A percentile compares a stretch with the other conserved stretches of the same genome.
Conservation (phyloP, 768 basidiomycete genomes). For the Rossbeevera mucosa region DNA sequence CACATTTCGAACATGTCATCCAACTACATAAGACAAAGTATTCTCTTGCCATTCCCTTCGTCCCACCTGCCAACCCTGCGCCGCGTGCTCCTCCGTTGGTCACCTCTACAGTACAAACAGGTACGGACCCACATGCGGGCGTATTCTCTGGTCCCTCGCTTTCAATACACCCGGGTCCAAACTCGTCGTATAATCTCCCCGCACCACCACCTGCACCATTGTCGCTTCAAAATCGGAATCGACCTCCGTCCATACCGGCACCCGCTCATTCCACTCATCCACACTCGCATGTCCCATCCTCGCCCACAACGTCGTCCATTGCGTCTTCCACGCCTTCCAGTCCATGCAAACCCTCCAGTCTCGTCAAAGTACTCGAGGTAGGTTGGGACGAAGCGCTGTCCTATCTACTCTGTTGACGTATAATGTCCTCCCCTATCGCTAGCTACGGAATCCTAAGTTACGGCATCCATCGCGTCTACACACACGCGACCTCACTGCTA, state of each 20-base stretch:
- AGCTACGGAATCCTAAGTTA: constrained; percentile 40
- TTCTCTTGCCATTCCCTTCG: constrained; percentile 43
- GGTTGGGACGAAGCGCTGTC: not conserved
- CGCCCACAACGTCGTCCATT: constrained; percentile 20
- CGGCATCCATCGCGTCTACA: constrained; percentile 72
- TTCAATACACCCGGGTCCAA: not conserved
- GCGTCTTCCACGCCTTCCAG: constrained; percentile 29
- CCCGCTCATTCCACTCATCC: not conserved
- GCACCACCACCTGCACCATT: constrained; percentile 10
- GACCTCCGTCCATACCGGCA: not conserved
- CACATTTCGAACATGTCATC: constrained; percentile 51
- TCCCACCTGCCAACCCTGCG: constrained; percentile 29
- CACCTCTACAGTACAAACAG: not conserved
- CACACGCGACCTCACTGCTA: constrained; percentile 61
- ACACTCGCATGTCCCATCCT: constrained; percentile 12
- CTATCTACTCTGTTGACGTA: not conserved
- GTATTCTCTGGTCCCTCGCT: constrained; percentile 16
- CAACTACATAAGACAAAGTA: constrained; percentile 53
- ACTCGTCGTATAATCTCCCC: constrained; percentile 7
- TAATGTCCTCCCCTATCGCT: not conserved
- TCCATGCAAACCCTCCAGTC: constrained; percentile 26
- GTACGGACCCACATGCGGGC: not conserved
- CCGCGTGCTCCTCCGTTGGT: not conserved
- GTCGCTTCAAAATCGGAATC: constrained; percentile 10
- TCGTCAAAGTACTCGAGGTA: constrained; percentile 13